Evolutionary conservation across 116 monocot species (phyloP), one percentile per base, ranked within the genome.

Genomic region (Papilionanthe hybrid): DNA sequence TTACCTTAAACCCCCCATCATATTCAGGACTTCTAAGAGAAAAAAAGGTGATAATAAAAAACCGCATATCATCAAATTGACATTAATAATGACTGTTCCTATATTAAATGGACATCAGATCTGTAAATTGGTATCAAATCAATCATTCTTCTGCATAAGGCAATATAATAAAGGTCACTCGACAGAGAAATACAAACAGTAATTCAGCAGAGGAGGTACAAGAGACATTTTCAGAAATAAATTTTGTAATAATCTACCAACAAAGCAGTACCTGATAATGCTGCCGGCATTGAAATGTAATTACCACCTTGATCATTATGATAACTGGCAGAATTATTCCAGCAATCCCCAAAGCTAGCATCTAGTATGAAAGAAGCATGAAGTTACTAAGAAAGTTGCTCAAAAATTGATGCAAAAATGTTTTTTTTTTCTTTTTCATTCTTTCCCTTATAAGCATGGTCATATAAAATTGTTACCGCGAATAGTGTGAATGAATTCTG

Each of bases 401-500:
- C 15, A 43, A 42, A 73, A 73, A 17, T 71, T 12, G 28, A 71
- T 71, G 69, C 69, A 71, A 37, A 37, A 71, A 63, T 63, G 63
- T 63, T 63, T 23, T 23, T 4, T 63, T 63, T 63, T 20, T 23
- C 6, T 25, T 22, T 58, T 68, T 68, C 13, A 10, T 18, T 58
- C 5, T 22, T 58, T 63, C 12, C 9, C 4, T n/a, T 71, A 32
- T 15, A 71, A 71, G 13, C 28, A 71, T 18, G 69, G 4, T 53
- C 15, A 4, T 11, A 27, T 67, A 67, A 15, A 23, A 63, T 44
- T 55, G 27, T 77, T 82, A 82, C 82, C 28, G 55, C 41, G 32
- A 69, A 71, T 41, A 82, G 66, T 55, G 77, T 37, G 0, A 82
- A n/a, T 11, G 93, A 90, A 67, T 89, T 89, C 77, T 71, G 69